Evolutionary conservation across 2,329 filamentous ascomycete genomes (phyloP).

Genomic region (Penicillium sp.): DNA sequence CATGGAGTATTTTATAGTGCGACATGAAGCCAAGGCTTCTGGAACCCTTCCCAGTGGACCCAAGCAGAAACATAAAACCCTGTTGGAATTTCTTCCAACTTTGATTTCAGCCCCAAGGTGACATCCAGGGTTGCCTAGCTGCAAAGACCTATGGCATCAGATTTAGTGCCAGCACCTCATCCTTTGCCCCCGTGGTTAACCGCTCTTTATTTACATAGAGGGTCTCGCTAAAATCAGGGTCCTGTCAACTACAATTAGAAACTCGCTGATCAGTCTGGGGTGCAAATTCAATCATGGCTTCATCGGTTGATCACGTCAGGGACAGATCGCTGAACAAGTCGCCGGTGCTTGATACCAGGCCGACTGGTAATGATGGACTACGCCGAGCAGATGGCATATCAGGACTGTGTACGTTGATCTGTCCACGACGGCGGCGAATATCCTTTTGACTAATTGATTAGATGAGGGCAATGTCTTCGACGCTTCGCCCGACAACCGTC

Average conservation of each 20-base stretch:
- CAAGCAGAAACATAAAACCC: neutral
- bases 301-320: neutral
- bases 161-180: constrained; percentile 35
- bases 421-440: neutral
- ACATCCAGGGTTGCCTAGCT: constrained; percentile 11
- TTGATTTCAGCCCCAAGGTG: constrained; percentile 9
- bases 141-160: constrained; percentile 30
- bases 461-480: constrained; percentile 42
- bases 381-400: constrained; percentile 35
- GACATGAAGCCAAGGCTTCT: neutral
- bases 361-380: constrained; percentile 24
- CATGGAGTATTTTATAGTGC: neutral
- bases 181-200: constrained; percentile 13
- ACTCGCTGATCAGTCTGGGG: neutral
- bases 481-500: constrained; percentile 37
- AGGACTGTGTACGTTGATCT: constrained; percentile 31
- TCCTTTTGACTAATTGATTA: constrained; percentile 17
- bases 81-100: neutral
- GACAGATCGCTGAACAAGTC: constrained; percentile 15
- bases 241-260: neutral
- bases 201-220: neutral
- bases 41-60: neutral
- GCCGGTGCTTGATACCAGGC: constrained; percentile 23
- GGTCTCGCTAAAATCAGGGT: neutral
- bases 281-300: constrained; percentile 3